Evolutionary conservation across 2,329 filamentous ascomycete genomes (phyloP).

Genomic region (Lachnellula arida): DNA sequence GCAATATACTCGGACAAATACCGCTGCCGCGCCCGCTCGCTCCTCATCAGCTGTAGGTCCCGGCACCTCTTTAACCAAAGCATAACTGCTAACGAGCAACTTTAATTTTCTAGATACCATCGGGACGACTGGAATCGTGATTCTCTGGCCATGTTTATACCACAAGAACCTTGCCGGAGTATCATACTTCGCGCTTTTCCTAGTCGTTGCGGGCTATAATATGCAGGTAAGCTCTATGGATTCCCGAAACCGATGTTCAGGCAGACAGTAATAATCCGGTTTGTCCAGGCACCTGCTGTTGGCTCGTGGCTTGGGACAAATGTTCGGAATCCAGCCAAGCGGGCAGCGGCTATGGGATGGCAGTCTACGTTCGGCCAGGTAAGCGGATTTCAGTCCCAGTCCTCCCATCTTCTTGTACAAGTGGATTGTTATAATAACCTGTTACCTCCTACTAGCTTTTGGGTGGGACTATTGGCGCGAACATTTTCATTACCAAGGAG

Average conservation of each 20-base stretch:
- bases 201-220: slow-evolving; percentile 81
- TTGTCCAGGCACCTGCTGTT: slow-evolving; percentile 7
- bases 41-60: slow-evolving; percentile 6
- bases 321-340: slow-evolving; percentile 24
- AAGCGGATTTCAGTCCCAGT: slow-evolving; percentile 26
- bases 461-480: slow-evolving; percentile 10
- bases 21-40: slow-evolving; percentile 6
- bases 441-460: neutral
- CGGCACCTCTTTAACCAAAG: neutral
- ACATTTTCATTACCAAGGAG: slow-evolving; percentile 19
- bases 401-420: neutral
- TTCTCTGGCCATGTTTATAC: slow-evolving; percentile 8
- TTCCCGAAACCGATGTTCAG: slow-evolving; percentile 42
- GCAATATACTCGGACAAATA: slow-evolving; percentile 9
- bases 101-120: slow-evolving; percentile 2
- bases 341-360: slow-evolving; percentile 28
- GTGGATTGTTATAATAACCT: neutral
- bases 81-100: neutral
- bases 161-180: slow-evolving; percentile 43
- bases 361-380: slow-evolving; percentile 29
- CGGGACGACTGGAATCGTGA: slow-evolving; percentile 5
- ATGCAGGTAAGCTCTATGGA: slow-evolving; percentile 65
- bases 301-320: slow-evolving; percentile 49
- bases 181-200: slow-evolving; percentile 75
- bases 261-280: slow-evolving; percentile 45